These are phyloP conservation scores for Rhizopogon rudus DNA, from an alignment of 768 basidiomycete genomes.

Conservation along the genomic window DNA sequence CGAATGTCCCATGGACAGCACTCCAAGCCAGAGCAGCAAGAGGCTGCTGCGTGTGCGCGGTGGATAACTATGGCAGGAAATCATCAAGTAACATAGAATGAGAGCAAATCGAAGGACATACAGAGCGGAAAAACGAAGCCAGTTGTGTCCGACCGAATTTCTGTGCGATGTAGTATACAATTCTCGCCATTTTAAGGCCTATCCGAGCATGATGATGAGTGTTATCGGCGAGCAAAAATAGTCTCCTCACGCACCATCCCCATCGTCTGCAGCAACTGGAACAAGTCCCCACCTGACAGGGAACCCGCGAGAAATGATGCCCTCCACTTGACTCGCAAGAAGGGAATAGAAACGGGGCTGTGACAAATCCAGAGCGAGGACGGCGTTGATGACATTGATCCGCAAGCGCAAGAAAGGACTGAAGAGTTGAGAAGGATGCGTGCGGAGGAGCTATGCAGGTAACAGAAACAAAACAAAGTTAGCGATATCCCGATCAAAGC, in stretches of 20 bases:
- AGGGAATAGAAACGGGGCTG: constrained; percentile 53
- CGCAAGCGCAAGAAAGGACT: constrained; percentile 73
- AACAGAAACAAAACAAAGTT: not conserved
- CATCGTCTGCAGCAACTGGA: constrained; percentile 53
- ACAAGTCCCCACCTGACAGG: constrained; percentile 88
- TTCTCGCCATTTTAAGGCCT: constrained; percentile 67
- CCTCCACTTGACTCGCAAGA: constrained; percentile 57
- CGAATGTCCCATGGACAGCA: constrained; percentile 34
- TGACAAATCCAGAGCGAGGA: constrained; percentile 80
- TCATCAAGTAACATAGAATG: not conserved
- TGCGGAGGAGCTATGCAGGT: constrained; percentile 21
- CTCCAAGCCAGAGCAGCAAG: constrained; percentile 38
- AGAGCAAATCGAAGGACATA: not conserved
- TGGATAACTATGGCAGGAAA: constrained; percentile 30
- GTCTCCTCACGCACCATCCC: constrained; percentile 28
- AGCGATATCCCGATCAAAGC: not conserved
- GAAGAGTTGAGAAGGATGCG: constrained; percentile 47
- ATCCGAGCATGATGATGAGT: not conserved
- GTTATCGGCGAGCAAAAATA: not conserved
- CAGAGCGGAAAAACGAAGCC: constrained; percentile 30
- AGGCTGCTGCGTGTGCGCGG: constrained; percentile 27
- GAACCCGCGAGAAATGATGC: constrained; percentile 65
- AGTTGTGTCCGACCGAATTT: constrained; percentile 62
- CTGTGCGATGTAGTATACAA: constrained; percentile 64
- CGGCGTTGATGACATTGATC: constrained; percentile 78